Evolutionary conservation across 1,284 basidiomycete genomes (phyloP), one percentile per base, ranked within the genome.

Genomic region (Ustilago cynodontis): DNA sequence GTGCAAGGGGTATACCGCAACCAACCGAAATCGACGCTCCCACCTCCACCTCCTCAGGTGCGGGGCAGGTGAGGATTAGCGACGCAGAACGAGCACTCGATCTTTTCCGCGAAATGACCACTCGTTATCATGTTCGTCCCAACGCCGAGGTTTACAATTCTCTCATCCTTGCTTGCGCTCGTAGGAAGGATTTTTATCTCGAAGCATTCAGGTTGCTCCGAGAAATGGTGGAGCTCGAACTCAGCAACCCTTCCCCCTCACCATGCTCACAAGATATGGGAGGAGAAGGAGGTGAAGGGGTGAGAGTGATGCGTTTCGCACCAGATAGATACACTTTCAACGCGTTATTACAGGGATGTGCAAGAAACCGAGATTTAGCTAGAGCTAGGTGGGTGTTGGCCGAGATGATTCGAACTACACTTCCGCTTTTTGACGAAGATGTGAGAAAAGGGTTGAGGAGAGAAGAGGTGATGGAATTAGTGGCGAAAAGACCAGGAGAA

Each of bases 21-120:
- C 79, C 88, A 0, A 81, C 85, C 2, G 87, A 88, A 37, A 58
- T 77, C 41, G 77, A 77, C 22, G 65, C 63, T 20, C 66, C 73
- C 13, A 45, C 53, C 4, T 13, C 47, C 28, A 56, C 45, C 16
- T 14, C 63, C 6, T 20, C 57, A 0, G 28, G 31, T 11, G 11
- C 5, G 31, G 31, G 11, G 31, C 6, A 28, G 20, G 39, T 24
- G 16, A 24, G 45, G 26, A 50, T 65, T 16, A 90, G 92, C 1
- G 92, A 96, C 78, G 93, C 94, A 0, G 94, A 97, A 83, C 91
- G 94, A 43, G 96, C 96, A 0, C 88, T 97, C 50, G 96, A 99
- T 85, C 88, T 99, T 1, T 97, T 94, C 90, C 91, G 90, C 26
- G 96, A 99, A 86, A 95, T 99, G 94, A 88, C 87, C 0, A 88